Evolutionary conservation across 2,329 filamentous ascomycete genomes (phyloP), one percentile per base, ranked within the genome.

Genomic region (Cytospora piceae): DNA sequence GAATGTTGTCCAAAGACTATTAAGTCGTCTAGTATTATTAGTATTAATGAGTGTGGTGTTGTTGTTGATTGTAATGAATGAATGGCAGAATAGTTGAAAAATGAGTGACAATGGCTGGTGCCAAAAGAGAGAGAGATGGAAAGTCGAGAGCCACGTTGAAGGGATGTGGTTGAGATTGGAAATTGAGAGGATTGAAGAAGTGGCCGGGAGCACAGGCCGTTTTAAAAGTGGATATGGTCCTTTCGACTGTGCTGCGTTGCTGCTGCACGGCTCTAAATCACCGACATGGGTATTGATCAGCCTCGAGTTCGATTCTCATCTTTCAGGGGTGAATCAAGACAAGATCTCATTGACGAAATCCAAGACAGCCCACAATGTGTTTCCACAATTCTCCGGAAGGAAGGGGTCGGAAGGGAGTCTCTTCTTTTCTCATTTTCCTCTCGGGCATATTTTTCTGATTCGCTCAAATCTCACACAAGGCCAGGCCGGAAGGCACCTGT

Each of bases 101-200:
- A 87, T 77, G 83, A 87, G 81, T 84, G 85, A 84, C 82, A 74
- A 77, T 82, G 82, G 82, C 80, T 79, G 79, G 78, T 77, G 79
- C 79, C 78, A 77, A 76, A 75, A 77, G 78, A 71, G 70, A 72
- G 74, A 39, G 39, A 59, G 56, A 46, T 49, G 54, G 54, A 63
- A 49, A 54, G 61, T 66, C 64, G 59, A 66, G 64, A 59, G 64
- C 59, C 59, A 63, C 64, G 55, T 52, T 60, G 60, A 52, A 61
- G 24, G 46, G 46, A 14, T 58, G 58, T 63, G 67, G 66, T 63
- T 55, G 56, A 59, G 61, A 58, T 54, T 49, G 52, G 63, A 56
- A 65, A 66, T 20, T 67, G 66, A 59, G 63, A 65, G 66, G 63
- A 65, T 66, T 62, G 63, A 66, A 56, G 54, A 51, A 64, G 63